Percentiles rank a stretch among this genome's conserved stretches.
Evolutionary conservation across 208 protist species (phyloP).

Genomic region (Porcisia deanei): DNA sequence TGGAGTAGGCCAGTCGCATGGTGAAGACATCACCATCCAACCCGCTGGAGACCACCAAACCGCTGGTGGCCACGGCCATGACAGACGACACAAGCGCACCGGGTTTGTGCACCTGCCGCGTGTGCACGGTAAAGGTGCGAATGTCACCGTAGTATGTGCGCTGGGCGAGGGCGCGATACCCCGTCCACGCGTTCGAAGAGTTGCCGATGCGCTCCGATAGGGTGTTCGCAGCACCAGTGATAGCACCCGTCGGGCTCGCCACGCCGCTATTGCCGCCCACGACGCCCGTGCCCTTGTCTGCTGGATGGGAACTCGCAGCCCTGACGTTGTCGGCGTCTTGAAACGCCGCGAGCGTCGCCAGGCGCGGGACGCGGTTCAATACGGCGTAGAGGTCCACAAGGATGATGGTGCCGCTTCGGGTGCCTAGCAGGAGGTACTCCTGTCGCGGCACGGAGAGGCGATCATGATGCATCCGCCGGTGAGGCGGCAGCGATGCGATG

Average conservation of each 20-base stretch:
- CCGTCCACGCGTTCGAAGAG: slow-evolving; percentile 27
- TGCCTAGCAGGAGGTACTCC: slow-evolving; percentile 50
- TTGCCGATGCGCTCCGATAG: slow-evolving; percentile 30
- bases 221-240: neutral
- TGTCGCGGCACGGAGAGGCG: slow-evolving; percentile 25
- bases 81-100: slow-evolving; percentile 42
- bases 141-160: slow-evolving; percentile 35
- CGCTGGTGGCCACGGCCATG: slow-evolving; percentile 18
- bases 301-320: neutral
- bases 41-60: slow-evolving; percentile 42
- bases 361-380: slow-evolving; percentile 33
- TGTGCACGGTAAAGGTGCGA: slow-evolving; percentile 23
- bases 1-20: slow-evolving; percentile 24
- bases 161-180: slow-evolving; percentile 25
- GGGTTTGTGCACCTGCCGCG: slow-evolving; percentile 30
- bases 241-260: slow-evolving; percentile 1
- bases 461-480: neutral
- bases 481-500: neutral
- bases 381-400: slow-evolving; percentile 37
- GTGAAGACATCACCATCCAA: slow-evolving; percentile 49
- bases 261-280: neutral
- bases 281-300: slow-evolving; percentile 8
- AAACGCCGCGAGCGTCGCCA: slow-evolving; percentile 16
- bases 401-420: slow-evolving; percentile 35
- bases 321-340: neutral